A percentile compares a stretch with the other conserved stretches of the same genome.
These are phyloP conservation scores for Phtheirospermum japonicum DNA, from an alignment of 257 asterid genomes.

Conservation along the genomic window DNA sequence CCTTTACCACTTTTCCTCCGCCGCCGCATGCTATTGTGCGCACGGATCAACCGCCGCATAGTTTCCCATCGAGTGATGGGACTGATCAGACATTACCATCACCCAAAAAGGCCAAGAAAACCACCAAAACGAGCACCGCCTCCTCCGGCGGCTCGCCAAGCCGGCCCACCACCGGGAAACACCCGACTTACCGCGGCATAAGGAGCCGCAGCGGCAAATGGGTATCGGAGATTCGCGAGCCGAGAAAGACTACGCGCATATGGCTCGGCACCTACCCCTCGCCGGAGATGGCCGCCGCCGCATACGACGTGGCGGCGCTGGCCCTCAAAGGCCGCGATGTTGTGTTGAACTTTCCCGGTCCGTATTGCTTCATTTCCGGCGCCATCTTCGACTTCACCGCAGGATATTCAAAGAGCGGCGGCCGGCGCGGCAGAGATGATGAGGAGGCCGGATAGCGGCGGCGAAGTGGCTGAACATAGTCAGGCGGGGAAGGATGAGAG, in stretches of 20 bases:
- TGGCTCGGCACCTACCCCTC: conserved; percentile 41
- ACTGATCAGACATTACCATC: conserved; percentile 29
- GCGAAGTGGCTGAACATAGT: background rate
- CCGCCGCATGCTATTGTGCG: no score
- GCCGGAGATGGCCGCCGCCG: conserved; percentile 46
- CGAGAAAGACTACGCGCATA: conserved; percentile 34
- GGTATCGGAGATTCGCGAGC: conserved; percentile 44
- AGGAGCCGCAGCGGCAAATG: conserved; percentile 51
- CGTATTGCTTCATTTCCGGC: conserved; percentile 32
- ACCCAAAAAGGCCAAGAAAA: conserved; percentile 32
- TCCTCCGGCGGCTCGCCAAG: conserved; percentile 27
- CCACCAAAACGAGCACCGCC: conserved; percentile 15
- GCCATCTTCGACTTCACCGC: conserved; percentile 42
- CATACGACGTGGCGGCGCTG: conserved; percentile 43
- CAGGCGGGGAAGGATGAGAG: no score
- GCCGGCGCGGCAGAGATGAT: conserved; percentile 45
- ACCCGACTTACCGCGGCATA: conserved; percentile 50
- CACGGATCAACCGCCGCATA: no score
- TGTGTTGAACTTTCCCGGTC: conserved; percentile 46
- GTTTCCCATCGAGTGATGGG: no score
- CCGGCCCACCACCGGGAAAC: conserved; percentile 35
- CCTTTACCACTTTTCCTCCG: no score
- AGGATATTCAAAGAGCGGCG: conserved; percentile 46
- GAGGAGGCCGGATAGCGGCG: conserved; percentile 8
- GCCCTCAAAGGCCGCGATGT: conserved; percentile 37